These are phyloP conservation scores for Globisporangium polare DNA, from an alignment of 352 stramenopile species.

Conservation along the genomic window DNA sequence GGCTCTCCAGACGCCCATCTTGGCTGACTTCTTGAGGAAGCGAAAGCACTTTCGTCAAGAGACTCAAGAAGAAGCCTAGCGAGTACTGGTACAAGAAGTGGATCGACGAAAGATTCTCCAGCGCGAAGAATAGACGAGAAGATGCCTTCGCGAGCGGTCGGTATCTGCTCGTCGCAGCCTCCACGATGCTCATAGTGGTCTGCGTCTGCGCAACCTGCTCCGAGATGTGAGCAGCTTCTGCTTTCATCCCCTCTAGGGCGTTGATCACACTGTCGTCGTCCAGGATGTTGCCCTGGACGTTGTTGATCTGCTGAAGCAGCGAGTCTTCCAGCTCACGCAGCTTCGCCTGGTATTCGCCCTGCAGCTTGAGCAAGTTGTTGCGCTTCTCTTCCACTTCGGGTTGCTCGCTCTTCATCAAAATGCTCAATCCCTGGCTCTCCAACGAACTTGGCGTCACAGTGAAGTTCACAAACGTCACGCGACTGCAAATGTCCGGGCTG, in stretches of 20 bases:
- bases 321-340: conserved; percentile 98
- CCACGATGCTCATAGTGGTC: conserved; percentile 75
- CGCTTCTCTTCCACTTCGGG: conserved; percentile 97
- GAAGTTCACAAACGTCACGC: conserved; percentile 99
- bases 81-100: conserved; percentile 99
- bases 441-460: conserved; percentile 98
- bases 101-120: conserved; percentile 94
- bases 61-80: conserved; percentile 96
- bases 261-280: conserved; percentile 98
- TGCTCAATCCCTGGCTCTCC: conserved; percentile 94
- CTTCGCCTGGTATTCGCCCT: conserved; percentile 97
- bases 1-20: conserved; percentile 44
- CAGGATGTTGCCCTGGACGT: conserved; percentile 98
- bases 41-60: conserved; percentile 92
- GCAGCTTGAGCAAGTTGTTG: conserved; percentile 95
- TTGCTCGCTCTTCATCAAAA: conserved; percentile 95
- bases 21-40: conserved; percentile 22
- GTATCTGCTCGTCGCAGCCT: conserved; percentile 94
- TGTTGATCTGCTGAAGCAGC: conserved; percentile 98
- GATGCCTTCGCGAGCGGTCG: conserved; percentile 90
- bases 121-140: conserved; percentile 89
- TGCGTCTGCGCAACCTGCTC: conserved; percentile 86
- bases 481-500: conserved; percentile 98
- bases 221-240: conserved; percentile 95
- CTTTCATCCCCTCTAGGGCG: conserved; percentile 98